Evolutionary conservation across 2,329 filamentous ascomycete genomes (phyloP).

Genomic region (Aspergillus texensis): DNA sequence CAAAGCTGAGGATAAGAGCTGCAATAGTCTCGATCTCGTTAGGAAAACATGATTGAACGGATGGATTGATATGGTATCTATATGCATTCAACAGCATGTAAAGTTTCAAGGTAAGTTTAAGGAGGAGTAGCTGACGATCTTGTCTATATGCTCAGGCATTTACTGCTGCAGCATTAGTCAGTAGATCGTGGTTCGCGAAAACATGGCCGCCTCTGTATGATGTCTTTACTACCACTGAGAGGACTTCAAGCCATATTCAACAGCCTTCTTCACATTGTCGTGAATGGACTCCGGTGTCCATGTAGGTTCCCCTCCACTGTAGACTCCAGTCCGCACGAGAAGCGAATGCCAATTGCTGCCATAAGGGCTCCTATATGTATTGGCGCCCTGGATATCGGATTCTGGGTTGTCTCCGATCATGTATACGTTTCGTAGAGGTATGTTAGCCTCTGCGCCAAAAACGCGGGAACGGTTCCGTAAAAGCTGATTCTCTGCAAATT

Average conservation of each 20-base stretch:
- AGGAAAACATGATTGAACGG: not conserved
- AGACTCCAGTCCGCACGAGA: slow-evolving; percentile 80
- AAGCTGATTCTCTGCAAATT: slow-evolving; percentile 78
- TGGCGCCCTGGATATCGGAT: slow-evolving; percentile 87
- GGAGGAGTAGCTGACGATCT: not conserved
- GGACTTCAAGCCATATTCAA: slow-evolving; percentile 72
- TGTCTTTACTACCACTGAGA: slow-evolving; percentile 41
- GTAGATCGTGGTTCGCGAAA: not conserved
- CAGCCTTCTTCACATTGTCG: slow-evolving; percentile 74
- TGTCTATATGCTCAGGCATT: not conserved
- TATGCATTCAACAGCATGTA: not conserved
- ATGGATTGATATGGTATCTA: not conserved
- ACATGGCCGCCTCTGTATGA: not conserved
- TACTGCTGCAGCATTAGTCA: not conserved
- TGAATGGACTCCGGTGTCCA: slow-evolving; percentile 67
- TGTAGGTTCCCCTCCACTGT: slow-evolving; percentile 59
- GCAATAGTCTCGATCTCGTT: not conserved
- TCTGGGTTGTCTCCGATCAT: slow-evolving; percentile 93
- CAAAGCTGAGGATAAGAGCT: not conserved
- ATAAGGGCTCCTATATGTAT: slow-evolving; percentile 67
- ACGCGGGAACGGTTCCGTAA: slow-evolving; percentile 59
- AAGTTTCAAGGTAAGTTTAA: not conserved
- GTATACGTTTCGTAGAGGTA: slow-evolving; percentile 73
- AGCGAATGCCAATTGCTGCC: slow-evolving; percentile 78
- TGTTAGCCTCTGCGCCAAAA: slow-evolving; percentile 41